These are phyloP conservation scores for Escallonia herrerae DNA, from an alignment of 129 eudicot species.

Conservation along the genomic window DNA sequence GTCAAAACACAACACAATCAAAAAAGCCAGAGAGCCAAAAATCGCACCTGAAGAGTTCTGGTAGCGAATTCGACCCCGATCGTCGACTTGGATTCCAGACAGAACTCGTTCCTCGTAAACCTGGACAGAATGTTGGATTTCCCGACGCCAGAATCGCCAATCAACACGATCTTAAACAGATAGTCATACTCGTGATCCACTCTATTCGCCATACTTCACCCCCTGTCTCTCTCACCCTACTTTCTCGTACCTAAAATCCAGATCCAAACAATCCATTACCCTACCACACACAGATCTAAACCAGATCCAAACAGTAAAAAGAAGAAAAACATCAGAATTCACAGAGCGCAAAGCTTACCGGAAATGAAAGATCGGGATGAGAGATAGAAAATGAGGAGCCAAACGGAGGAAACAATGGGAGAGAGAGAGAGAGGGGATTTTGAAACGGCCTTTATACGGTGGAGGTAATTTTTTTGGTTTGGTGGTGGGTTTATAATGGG, in stretches of 20 bases:
- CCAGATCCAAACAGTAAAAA: too few relatives aligned
- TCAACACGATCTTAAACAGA: slow-evolving; percentile 35
- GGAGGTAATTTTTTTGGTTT: too few relatives aligned
- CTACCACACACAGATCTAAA: too few relatives aligned
- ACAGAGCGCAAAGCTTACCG: too few relatives aligned
- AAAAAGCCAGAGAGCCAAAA: background rate
- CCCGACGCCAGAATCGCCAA: slow-evolving; percentile 45
- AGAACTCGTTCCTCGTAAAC: slow-evolving; percentile 36
- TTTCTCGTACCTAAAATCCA: slow-evolving; percentile 3
- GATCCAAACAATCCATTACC: background rate
- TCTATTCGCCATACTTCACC: slow-evolving; percentile 21
- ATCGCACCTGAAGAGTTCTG: slow-evolving; percentile 33
- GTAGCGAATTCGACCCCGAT: slow-evolving; percentile 53
- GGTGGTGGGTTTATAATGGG: too few relatives aligned
- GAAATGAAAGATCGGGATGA: too few relatives aligned
- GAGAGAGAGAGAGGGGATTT: background rate
- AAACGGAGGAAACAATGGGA: too few relatives aligned
- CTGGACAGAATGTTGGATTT: slow-evolving; percentile 40
- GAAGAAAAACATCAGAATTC: too few relatives aligned
- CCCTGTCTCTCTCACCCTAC: background rate
- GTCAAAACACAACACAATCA: too few relatives aligned
- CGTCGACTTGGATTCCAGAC: slow-evolving; percentile 49
- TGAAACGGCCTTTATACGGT: background rate
- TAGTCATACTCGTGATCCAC: slow-evolving; percentile 41
- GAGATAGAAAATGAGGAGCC: too few relatives aligned